phyloP scores from a whole-genome alignment of 1,139 yeast species.

The Geotrichum siamense region DNA sequence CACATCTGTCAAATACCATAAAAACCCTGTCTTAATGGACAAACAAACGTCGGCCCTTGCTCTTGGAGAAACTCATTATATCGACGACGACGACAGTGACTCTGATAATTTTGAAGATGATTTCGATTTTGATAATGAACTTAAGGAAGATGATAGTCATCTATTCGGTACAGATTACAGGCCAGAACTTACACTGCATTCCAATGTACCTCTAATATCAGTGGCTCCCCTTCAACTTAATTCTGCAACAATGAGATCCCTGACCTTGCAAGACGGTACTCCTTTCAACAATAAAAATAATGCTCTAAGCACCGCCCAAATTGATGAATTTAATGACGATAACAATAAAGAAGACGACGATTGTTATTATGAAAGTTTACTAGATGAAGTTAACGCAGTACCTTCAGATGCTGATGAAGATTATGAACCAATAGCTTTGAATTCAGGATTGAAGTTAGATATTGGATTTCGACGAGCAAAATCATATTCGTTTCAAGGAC shows the following conservation, averaged over 20 bases:
- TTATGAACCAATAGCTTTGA: slow-evolving; percentile 1
- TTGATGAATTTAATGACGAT: slow-evolving; percentile 3
- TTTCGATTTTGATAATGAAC: slow-evolving; percentile 4
- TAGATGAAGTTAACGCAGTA: slow-evolving; percentile 19
- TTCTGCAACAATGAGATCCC: background rate
- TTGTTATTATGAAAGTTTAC: slow-evolving; percentile 14
- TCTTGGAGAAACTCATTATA: background rate
- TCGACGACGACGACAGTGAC: background rate
- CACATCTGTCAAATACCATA: slow-evolving; percentile 18
- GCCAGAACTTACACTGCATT: background rate
- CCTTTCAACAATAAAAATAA: too few relatives aligned
- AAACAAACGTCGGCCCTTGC: background rate
- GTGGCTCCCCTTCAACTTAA: slow-evolving; percentile 10
- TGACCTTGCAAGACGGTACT: background rate
- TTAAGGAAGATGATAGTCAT: slow-evolving; percentile 9
- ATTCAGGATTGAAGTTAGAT: background rate
- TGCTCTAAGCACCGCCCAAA: background rate
- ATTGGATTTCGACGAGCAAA: slow-evolving; percentile 9
- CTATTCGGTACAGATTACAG: slow-evolving; percentile 5
- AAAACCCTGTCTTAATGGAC: background rate
- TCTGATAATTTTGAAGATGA: slow-evolving; percentile 7
- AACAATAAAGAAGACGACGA: slow-evolving; percentile 10
- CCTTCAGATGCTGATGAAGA: slow-evolving; percentile 14
- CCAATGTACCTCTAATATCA: slow-evolving; percentile 3
- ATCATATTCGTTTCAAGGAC: slow-evolving; percentile 16